phyloP scores from a whole-genome alignment of 148 eudicot genomes.

The Rhododendron henanense region DNA sequence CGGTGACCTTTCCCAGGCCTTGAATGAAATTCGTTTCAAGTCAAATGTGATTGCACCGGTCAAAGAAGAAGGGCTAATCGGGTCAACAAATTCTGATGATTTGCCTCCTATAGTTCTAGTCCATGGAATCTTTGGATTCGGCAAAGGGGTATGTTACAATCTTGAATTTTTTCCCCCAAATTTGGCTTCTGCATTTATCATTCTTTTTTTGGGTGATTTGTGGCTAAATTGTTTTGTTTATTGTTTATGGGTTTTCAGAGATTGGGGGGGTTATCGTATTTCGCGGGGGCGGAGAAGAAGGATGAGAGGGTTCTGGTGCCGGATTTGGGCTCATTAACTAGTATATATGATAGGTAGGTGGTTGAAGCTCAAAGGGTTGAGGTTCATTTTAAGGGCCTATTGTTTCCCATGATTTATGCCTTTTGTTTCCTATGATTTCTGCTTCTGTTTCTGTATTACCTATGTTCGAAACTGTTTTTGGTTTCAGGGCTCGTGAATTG shows the following conservation, averaged over 20 bases:
- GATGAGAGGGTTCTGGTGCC: constrained; percentile 94
- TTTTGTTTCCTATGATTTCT: background rate
- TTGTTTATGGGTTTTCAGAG: constrained; percentile 32
- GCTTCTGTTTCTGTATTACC: background rate
- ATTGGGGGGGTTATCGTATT: constrained; percentile 80
- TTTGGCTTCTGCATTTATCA: background rate
- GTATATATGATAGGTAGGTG: constrained; percentile 80
- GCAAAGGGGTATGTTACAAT: constrained; percentile 70
- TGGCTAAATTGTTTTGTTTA: background rate
- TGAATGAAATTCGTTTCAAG: constrained; percentile 45
- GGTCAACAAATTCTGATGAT: constrained; percentile 37
- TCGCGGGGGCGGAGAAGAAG: constrained; percentile 94
- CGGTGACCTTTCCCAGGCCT: constrained; percentile 63
- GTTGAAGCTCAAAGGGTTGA: constrained; percentile 2
- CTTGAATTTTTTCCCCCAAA: background rate
- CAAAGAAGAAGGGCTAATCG: constrained; percentile 22
- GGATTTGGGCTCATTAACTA: constrained; percentile 89
- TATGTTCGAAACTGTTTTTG: constrained; percentile 9
- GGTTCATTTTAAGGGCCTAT: background rate
- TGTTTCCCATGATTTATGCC: background rate
- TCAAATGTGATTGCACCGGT: constrained; percentile 34
- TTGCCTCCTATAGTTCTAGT: constrained; percentile 90
- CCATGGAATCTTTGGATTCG: constrained; percentile 94
- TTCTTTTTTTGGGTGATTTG: background rate
- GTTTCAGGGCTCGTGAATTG: constrained; percentile 83